These are phyloP conservation scores for Kluyveromyces marxianus DNA, from an alignment of 1,139 yeast genomes.

Conservation along the genomic window DNA sequence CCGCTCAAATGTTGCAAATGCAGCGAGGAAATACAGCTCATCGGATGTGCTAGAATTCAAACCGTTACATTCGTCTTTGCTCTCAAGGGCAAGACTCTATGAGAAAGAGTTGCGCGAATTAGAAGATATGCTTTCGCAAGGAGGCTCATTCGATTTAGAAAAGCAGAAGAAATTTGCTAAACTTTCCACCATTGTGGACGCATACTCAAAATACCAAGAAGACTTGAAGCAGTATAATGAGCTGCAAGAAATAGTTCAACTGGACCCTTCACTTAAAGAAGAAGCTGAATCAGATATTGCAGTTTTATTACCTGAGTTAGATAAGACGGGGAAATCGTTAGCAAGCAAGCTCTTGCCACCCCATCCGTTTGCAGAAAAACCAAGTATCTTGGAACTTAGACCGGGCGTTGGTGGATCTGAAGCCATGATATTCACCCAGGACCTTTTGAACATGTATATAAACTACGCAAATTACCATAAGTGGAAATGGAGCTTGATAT, in stretches of 20 bases:
- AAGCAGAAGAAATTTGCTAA: slow-evolving; percentile 51
- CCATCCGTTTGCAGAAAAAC: slow-evolving; percentile 66
- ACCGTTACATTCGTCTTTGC: slow-evolving; percentile 51
- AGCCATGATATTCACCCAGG: slow-evolving; percentile 79
- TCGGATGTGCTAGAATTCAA: slow-evolving; percentile 20
- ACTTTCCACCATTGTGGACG: slow-evolving; percentile 46
- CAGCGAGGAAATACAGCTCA: slow-evolving; percentile 5
- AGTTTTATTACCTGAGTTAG: slow-evolving; percentile 26
- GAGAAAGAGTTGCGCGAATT: slow-evolving; percentile 43
- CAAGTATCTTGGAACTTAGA: slow-evolving; percentile 75
- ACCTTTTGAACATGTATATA: slow-evolving; percentile 73
- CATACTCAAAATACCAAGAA: slow-evolving; percentile 41
- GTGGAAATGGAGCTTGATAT: slow-evolving; percentile 62
- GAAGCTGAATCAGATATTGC: slow-evolving; percentile 35
- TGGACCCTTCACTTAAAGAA: slow-evolving; percentile 31
- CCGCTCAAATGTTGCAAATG: too few relatives aligned
- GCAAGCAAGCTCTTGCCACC: slow-evolving; percentile 63
- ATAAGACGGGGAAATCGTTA: slow-evolving; percentile 37
- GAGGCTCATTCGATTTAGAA: slow-evolving; percentile 46
- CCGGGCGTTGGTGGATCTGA: slow-evolving; percentile 98
- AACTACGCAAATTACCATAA: slow-evolving; percentile 55
- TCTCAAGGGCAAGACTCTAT: slow-evolving; percentile 53
- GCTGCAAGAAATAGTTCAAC: slow-evolving; percentile 31
- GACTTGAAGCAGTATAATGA: slow-evolving; percentile 33
- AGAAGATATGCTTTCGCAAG: slow-evolving; percentile 40